Percentiles rank a stretch among this genome's conserved stretches.
Conservation (phyloP, 352 stramenopile species). For the Globisporangium acanthophoron region DNA sequence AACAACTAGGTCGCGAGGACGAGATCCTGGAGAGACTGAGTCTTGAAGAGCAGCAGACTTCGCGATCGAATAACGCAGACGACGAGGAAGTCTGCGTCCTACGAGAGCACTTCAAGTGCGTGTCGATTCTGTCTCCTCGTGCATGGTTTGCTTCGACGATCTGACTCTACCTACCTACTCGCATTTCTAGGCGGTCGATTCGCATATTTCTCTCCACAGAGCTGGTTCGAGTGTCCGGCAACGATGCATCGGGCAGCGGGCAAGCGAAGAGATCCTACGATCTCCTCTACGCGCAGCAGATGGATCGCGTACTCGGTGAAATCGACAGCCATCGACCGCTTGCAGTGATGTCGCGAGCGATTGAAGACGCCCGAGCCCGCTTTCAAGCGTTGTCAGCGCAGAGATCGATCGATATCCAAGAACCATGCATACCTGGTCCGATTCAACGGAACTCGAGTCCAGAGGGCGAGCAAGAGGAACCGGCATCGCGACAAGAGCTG, state of each 20-base stretch:
- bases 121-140: neutral
- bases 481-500: neutral
- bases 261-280: conserved; percentile 19
- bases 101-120: conserved; percentile 22
- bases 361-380: conserved; percentile 19
- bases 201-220: conserved; percentile 19
- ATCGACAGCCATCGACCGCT: conserved; percentile 25
- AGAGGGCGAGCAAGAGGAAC: too few species aligned
- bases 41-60: conserved; percentile 1
- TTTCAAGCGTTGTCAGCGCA: conserved; percentile 14
- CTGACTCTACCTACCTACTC: neutral
- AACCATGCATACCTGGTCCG: neutral
- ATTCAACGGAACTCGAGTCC: neutral
- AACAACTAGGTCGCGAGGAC: conserved; percentile 15
- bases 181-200: conserved; percentile 10
- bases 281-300: conserved; percentile 37
- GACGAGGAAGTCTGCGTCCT: conserved; percentile 3
- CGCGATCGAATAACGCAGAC: neutral
- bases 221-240: neutral
- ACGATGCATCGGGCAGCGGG: neutral
- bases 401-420: neutral
- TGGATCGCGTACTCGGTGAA: conserved; percentile 25
- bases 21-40: conserved; percentile 16
- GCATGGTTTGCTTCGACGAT: too few species aligned
- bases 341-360: conserved; percentile 16